Base-by-base conservation (phyloP, 2,329 filamentous ascomycete species). In the Apiospora pterosperma region DNA sequence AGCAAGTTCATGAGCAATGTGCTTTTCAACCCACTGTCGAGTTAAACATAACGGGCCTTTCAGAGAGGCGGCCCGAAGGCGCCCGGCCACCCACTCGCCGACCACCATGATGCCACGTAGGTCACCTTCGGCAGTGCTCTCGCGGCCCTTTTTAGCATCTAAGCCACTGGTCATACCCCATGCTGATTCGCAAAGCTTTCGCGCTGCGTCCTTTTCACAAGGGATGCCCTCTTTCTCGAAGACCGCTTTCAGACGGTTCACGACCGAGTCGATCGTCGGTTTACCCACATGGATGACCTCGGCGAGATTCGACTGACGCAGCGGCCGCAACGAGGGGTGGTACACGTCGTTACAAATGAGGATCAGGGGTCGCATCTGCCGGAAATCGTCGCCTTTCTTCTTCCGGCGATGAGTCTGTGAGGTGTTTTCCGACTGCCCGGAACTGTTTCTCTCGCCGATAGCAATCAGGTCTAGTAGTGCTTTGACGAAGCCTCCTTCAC, bases 281-380 rank as follows among this genome's bases (percentile, higher is more conserved):
- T 96, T 96, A 59, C 95, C 92, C 38, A 97, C 90, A 73, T 97
- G 93, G 25, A 99, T 90, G 42, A 98, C 89, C 76, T 99, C 96
- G 0, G 95, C 96, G 61, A 96, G 80, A 6, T 83, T 88, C 0
- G 93, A 94, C 68, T 95, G 91, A n/a, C 96, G 88, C 8, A 99
- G 82, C 0, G 92, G 93, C 34, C 93, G 87, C 44, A 99, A 84
- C 23, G 94, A 92, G 4, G 95, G 90, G 70, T 97, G 93, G 73
- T 99, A 99, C 1, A 98, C 88, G 76, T 99, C 96, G 72, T 99
- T 99, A 81, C 96, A 99, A 70, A 99, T 96, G 59, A 99, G 83
- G 61, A 99, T 93, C 36, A 99, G 82, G 0, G 96, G 96, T 58
- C 96, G 86, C 78, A 97, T 86, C 67, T 97, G 85, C 48, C 91